These are phyloP conservation scores for Leucocoprinus sp. DNA, from an alignment of 768 basidiomycete species.

Conservation along the genomic window DNA sequence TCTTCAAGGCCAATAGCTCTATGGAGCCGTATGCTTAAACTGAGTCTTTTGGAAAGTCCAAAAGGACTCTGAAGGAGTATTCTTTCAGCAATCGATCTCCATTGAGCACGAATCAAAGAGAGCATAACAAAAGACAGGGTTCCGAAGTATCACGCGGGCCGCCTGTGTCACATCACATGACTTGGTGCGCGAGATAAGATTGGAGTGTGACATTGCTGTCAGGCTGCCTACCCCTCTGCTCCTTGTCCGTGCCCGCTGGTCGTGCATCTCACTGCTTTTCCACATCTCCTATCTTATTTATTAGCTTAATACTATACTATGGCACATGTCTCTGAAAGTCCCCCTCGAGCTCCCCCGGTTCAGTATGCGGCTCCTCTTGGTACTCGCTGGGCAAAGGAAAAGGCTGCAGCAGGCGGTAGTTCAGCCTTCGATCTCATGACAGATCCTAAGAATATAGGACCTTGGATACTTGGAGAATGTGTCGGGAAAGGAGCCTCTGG, in stretches of 20 bases:
- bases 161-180: constrained; percentile 14
- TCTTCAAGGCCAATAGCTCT: constrained; percentile 1
- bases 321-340: constrained; percentile 39
- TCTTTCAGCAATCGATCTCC: constrained; percentile 8
- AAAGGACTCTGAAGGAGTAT: not conserved
- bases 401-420: constrained; percentile 66
- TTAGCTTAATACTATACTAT: constrained; percentile 24
- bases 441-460: constrained; percentile 82
- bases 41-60: not conserved
- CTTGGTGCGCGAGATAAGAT: constrained; percentile 11
- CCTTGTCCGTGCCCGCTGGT: constrained; percentile 32
- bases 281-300: constrained; percentile 18
- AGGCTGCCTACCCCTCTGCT: constrained; percentile 13
- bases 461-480: constrained; percentile 90
- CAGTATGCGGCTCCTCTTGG: constrained; percentile 62
- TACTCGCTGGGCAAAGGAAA: constrained; percentile 85
- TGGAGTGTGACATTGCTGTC: constrained; percentile 4
- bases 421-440: constrained; percentile 74
- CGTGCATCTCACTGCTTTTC: constrained; percentile 29
- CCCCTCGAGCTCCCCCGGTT: constrained; percentile 65
- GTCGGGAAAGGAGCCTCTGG: constrained; percentile 93
- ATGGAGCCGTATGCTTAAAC: no score
- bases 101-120: constrained; percentile 22
- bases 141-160: not conserved
- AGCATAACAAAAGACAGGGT: no score